Conservation (phyloP, 106 monocot genomes). For the Posidonia australis region DNA sequence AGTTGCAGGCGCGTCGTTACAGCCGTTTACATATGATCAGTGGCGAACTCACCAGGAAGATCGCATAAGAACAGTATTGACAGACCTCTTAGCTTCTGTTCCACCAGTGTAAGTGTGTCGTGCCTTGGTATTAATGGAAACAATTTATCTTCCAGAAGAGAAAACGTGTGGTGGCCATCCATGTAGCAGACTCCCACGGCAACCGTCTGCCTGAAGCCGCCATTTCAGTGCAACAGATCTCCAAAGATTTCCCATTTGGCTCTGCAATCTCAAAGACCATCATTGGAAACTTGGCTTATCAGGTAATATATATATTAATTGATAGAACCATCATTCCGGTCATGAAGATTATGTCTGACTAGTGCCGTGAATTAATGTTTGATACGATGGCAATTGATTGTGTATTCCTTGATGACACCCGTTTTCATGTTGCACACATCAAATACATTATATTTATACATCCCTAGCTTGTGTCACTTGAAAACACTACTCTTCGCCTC, state of each 20-base stretch:
- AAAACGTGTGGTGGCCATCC: slow-evolving; percentile 46
- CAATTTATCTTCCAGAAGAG: slow-evolving; percentile 37
- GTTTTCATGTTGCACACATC: too few relatives aligned
- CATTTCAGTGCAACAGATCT: slow-evolving; percentile 34
- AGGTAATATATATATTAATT: too few relatives aligned
- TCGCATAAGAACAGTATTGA: slow-evolving; percentile 49
- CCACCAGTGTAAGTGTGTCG: neutral
- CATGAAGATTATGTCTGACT: too few relatives aligned
- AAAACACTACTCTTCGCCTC: too few relatives aligned
- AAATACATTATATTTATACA: too few relatives aligned
- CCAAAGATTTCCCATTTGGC: slow-evolving; percentile 76
- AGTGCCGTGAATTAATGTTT: too few relatives aligned
- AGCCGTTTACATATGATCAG: slow-evolving; percentile 69
- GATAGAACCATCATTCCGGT: too few relatives aligned
- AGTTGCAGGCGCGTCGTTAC: slow-evolving; percentile 52
- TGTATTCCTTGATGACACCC: too few relatives aligned
- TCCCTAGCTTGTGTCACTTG: too few relatives aligned
- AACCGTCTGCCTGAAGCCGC: slow-evolving; percentile 42
- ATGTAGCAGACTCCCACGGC: slow-evolving; percentile 52
- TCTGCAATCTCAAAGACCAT: slow-evolving; percentile 74
- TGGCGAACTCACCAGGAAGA: slow-evolving; percentile 62
- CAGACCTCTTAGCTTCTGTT: neutral
- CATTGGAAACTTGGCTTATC: slow-evolving; percentile 57
- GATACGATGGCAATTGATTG: too few relatives aligned
- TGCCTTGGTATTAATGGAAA: neutral